These are phyloP conservation scores for Phytophthora europaea DNA, from an alignment of 352 stramenopile genomes.

Conservation along the genomic window DNA sequence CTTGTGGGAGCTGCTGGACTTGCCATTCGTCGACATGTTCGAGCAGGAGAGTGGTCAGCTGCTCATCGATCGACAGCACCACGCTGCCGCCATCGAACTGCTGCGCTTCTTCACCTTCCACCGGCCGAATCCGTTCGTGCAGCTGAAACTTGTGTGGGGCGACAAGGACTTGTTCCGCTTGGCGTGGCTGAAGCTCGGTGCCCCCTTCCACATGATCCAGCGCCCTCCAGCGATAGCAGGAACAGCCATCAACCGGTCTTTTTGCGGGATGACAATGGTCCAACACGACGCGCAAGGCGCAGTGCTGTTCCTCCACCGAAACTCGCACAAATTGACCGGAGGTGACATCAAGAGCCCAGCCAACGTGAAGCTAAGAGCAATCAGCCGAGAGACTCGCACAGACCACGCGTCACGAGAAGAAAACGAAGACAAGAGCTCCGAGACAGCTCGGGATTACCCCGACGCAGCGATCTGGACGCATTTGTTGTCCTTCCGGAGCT, in stretches of 20 bases:
- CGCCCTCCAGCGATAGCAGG: slow-evolving; percentile 48
- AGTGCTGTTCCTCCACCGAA: slow-evolving; percentile 63
- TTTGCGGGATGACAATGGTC: slow-evolving; percentile 66
- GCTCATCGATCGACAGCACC: slow-evolving; percentile 53
- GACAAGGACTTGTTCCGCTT: slow-evolving; percentile 75
- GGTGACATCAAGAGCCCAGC: slow-evolving; percentile 12
- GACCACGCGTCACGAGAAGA: slow-evolving; percentile 11
- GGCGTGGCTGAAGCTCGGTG: slow-evolving; percentile 58
- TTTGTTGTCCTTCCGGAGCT: slow-evolving; percentile 65
- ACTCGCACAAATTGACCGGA: slow-evolving; percentile 57
- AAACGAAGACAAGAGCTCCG: slow-evolving; percentile 6
- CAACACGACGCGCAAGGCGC: slow-evolving; percentile 45
- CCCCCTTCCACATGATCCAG: slow-evolving; percentile 55
- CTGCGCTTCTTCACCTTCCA: slow-evolving; percentile 58
- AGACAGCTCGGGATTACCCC: slow-evolving; percentile 20
- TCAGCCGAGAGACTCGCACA: background rate
- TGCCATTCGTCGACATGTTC: slow-evolving; percentile 66
- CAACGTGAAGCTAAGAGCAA: slow-evolving; percentile 8
- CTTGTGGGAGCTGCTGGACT: slow-evolving; percentile 57
- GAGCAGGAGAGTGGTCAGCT: slow-evolving; percentile 73
- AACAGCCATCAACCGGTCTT: slow-evolving; percentile 61
- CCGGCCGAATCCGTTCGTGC: slow-evolving; percentile 40
- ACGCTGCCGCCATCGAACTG: slow-evolving; percentile 36
- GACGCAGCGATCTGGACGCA: slow-evolving; percentile 76
- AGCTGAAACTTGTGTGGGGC: slow-evolving; percentile 51